These are phyloP conservation scores for Lophiotrema nucula DNA, from an alignment of 495 filamentous ascomycete species.

Conservation along the genomic window DNA sequence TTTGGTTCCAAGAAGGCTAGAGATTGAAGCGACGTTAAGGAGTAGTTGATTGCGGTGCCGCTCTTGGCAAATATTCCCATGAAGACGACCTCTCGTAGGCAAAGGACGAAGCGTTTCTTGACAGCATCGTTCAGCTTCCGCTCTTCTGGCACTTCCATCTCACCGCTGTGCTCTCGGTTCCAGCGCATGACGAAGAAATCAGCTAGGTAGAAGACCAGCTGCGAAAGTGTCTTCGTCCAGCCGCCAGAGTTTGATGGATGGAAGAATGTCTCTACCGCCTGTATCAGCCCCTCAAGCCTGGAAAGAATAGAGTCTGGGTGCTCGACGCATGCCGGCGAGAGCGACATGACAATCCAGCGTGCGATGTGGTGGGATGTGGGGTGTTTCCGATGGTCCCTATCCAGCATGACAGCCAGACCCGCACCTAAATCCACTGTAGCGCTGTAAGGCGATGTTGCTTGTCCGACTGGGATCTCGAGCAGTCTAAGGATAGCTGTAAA, in stretches of 20 bases:
- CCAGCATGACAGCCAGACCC: constrained; percentile 78
- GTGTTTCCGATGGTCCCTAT: constrained; percentile 89
- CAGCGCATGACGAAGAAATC: constrained; percentile 98
- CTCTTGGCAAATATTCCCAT: constrained; percentile 99
- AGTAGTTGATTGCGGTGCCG: constrained; percentile 83
- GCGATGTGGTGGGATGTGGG: constrained; percentile 88
- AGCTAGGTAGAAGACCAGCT: constrained; percentile 87
- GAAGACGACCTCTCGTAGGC: constrained; percentile 88
- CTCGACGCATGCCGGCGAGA: constrained; percentile 82
- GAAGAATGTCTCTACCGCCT: constrained; percentile 97
- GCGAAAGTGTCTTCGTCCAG: constrained; percentile 88
- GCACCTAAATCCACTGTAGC: constrained; percentile 73
- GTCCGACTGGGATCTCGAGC: constrained; percentile 94
- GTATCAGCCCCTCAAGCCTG: constrained; percentile 87
- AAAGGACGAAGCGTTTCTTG: constrained; percentile 86
- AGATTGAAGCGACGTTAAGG: constrained; percentile 82
- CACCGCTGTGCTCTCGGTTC: constrained; percentile 90
- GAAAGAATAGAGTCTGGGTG: constrained; percentile 75
- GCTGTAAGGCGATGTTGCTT: constrained; percentile 90
- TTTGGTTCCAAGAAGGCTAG: constrained; percentile 88
- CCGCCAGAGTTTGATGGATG: constrained; percentile 92
- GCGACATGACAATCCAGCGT: constrained; percentile 90
- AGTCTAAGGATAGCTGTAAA: constrained; percentile 89
- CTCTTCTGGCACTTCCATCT: constrained; percentile 79
- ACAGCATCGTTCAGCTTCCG: constrained; percentile 74